Evolutionary conservation across 108 stramenopile species (phyloP).

Genomic region (Nitzschia inconspicua): DNA sequence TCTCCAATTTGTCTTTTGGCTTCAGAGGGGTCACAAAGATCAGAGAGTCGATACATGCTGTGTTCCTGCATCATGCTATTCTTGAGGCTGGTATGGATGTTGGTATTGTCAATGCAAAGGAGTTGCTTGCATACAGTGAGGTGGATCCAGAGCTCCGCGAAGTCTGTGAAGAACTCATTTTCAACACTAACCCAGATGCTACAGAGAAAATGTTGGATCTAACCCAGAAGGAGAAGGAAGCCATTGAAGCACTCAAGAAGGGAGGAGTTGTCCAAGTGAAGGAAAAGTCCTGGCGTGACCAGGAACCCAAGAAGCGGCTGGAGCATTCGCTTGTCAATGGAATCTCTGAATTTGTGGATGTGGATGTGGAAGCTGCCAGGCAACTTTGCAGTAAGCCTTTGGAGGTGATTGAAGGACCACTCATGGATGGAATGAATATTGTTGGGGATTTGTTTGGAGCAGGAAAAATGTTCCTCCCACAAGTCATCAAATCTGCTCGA

Average conservation of each 20-base stretch:
- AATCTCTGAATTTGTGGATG: conserved; percentile 90
- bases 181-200: conserved; percentile 82
- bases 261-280: conserved; percentile 67
- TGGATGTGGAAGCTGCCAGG: conserved; percentile 92
- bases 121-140: conserved; percentile 84
- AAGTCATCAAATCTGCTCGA: conserved; percentile 99
- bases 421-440: conserved; percentile 99
- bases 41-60: conserved; percentile 98
- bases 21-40: conserved; percentile 96
- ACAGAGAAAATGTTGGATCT: conserved; percentile 92
- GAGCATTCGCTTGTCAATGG: conserved; percentile 97
- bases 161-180: conserved; percentile 87
- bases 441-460: conserved; percentile 99
- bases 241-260: conserved; percentile 79
- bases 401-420: conserved; percentile 98
- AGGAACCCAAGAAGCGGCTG: conserved; percentile 84
- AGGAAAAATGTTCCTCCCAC: conserved; percentile 99
- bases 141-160: conserved; percentile 82
- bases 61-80: conserved; percentile 95
- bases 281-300: conserved; percentile 83
- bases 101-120: conserved; percentile 98
- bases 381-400: conserved; percentile 68
- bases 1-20: conserved; percentile 98
- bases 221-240: conserved; percentile 83
- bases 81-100: conserved; percentile 98